Evolutionary conservation across 2,329 filamentous ascomycete species (phyloP), one percentile per base, ranked within the genome.

Genomic region (Clarireedia paspali): DNA sequence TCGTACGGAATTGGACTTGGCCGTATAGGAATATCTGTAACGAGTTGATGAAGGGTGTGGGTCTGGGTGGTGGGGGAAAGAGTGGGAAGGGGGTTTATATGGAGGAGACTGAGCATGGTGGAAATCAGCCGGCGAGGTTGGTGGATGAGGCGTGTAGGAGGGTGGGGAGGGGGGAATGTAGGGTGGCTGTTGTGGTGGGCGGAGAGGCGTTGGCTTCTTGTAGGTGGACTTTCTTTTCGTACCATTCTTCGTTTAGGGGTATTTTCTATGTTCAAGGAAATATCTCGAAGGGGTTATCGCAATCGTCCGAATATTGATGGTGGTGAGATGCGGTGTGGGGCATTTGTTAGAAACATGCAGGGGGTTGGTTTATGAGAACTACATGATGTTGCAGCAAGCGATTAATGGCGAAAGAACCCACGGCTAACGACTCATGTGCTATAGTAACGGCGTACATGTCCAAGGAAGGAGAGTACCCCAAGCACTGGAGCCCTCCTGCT

Each of bases 111-210:
- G 48, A 52, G 5, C 47, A 56, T 34, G 42, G 48, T 3, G 53
- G 53, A 0, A 81, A 87, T 60, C 77, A 83, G 34, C 83, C 84
- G 0, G 83, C 76, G 0, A 75, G 77, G 57, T 65, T 86, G 9
- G 74, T 86, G n/a, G 84, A 88, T 59, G 78, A 83, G 53, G 83
- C 83, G 0, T 82, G 83, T 1, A 71, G 78, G 17, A 73, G 81
- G 27, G 75, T 88, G 14, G 72, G 80, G 0, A 68, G 66, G 23
- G 76, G 81, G 1, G 70, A 83, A 53, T 76, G 69, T 9, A 81
- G 74, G 15, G 74, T 86, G 5, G 81, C 81, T 0, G 67, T 87
- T 39, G 67, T 88, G 1, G 78, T 79, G 1, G 84, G 84, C 2
- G 84, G 82, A 9, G 84, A 88, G 65, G 82, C 84, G 12, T 67